Conservation (phyloP, 805 yeast genomes). For the Grigorovia yakushimaensis region DNA sequence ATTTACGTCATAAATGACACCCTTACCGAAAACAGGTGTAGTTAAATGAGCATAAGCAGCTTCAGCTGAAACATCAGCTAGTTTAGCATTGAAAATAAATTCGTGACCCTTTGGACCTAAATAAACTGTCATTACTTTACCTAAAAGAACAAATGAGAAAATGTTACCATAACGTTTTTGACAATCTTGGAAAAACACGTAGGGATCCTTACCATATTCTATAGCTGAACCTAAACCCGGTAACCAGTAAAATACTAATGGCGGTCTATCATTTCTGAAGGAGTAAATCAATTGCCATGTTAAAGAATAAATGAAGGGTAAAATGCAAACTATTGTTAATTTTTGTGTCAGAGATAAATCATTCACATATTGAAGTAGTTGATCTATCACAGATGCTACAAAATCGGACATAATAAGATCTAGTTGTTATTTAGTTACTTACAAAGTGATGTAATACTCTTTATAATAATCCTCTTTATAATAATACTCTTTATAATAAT, state of each 20-base stretch:
- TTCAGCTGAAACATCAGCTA: constrained; percentile 87
- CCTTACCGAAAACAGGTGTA: constrained; percentile 98
- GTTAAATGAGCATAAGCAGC: constrained; percentile 93
- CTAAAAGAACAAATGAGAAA: constrained; percentile 81
- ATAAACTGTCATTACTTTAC: constrained; percentile 89
- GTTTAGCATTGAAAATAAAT: constrained; percentile 83
- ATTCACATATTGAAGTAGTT: constrained; percentile 15
- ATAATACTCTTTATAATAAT: too few relatives aligned
- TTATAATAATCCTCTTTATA: too few relatives aligned
- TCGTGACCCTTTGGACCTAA: constrained; percentile 98
- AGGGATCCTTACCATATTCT: constrained; percentile 86
- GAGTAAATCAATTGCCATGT: constrained; percentile 61
- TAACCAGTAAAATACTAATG: constrained; percentile 82
- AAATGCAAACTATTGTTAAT: constrained; percentile 24
- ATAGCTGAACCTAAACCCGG: constrained; percentile 96
- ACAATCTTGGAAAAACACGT: constrained; percentile 73
- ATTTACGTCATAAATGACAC: constrained; percentile 95
- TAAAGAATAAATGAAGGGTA: constrained; percentile 57
- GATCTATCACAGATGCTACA: constrained; percentile 12
- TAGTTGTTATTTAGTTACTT: too few relatives aligned
- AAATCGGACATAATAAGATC: constrained; percentile 8
- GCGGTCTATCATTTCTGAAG: constrained; percentile 74
- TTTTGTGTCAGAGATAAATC: constrained; percentile 31
- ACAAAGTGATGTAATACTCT: too few relatives aligned
- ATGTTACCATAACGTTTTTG: constrained; percentile 85